Percentiles rank a stretch among this genome's conserved stretches.
Conservation (phyloP, 768 basidiomycete genomes). For the Naganishia vishniacii region DNA sequence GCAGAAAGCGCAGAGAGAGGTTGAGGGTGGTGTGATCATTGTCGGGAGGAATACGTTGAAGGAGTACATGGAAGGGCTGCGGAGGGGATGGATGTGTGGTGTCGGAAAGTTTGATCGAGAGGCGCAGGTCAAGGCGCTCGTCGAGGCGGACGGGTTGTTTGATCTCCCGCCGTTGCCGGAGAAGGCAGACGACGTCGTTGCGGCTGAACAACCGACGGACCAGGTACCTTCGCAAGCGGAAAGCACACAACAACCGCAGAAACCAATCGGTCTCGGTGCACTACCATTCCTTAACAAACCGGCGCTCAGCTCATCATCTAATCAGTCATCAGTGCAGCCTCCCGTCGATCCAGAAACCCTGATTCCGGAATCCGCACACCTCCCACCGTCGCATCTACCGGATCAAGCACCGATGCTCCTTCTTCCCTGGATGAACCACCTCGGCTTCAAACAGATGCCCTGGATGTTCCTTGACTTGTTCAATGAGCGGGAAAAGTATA, state of each 20-base stretch:
- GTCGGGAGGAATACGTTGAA: constrained; percentile 86
- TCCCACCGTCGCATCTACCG: constrained; percentile 60
- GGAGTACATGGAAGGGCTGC: constrained; percentile 85
- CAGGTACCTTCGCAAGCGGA: background rate
- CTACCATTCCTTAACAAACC: constrained; percentile 29
- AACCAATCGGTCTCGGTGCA: constrained; percentile 15
- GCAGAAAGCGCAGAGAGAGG: constrained; percentile 57
- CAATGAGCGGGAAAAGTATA: constrained; percentile 77
- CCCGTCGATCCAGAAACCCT: constrained; percentile 28
- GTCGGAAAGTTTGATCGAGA: constrained; percentile 56
- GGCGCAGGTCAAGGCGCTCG: constrained; percentile 56
- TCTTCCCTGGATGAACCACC: constrained; percentile 52
- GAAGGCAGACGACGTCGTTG: constrained; percentile 35
- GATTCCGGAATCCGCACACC: constrained; percentile 50
- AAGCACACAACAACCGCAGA: background rate
- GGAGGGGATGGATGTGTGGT: constrained; percentile 73
- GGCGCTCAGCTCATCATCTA: constrained; percentile 47
- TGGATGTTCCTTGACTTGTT: constrained; percentile 86
- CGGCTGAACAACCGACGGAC: constrained; percentile 33
- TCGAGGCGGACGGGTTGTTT: constrained; percentile 70
- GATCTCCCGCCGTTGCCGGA: constrained; percentile 57
- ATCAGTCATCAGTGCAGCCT: constrained; percentile 35
- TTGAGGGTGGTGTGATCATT: constrained; percentile 78
- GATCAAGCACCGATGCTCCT: constrained; percentile 65
- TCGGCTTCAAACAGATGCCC: constrained; percentile 79